phyloP scores from a whole-genome alignment of 495 filamentous ascomycete species.

The Hypoxylon rickii region DNA sequence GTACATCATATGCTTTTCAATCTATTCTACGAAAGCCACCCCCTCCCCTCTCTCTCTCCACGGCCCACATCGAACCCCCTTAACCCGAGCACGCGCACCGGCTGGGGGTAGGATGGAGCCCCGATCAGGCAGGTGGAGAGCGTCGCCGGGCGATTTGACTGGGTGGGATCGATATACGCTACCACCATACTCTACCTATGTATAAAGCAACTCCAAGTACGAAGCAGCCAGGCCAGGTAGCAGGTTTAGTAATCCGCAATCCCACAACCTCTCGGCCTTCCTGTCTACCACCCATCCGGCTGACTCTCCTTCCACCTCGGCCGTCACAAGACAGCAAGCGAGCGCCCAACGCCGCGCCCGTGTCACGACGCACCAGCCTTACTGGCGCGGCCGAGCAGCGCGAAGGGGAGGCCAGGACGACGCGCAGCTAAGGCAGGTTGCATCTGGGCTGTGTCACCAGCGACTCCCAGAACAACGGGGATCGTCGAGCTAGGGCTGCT shows the following conservation, averaged over 20 bases:
- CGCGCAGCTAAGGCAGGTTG: not conserved
- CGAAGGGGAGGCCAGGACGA: not conserved
- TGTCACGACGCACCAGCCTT: constrained; percentile 27
- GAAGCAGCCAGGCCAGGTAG: too few species aligned
- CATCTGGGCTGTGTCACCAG: constrained; percentile 17
- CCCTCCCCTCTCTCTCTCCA: not conserved
- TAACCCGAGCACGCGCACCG: constrained; percentile 19
- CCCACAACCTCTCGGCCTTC: not conserved
- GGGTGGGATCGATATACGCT: constrained; percentile 1
- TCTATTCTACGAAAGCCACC: too few species aligned
- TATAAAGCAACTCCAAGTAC: too few species aligned
- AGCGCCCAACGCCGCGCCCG: not conserved
- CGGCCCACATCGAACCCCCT: not conserved
- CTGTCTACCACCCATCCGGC: not conserved
- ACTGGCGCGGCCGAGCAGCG: constrained; percentile 9
- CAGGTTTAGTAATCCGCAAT: too few species aligned
- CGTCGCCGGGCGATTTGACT: constrained; percentile 18
- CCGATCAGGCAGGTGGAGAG: constrained; percentile 32
- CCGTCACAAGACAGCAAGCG: not conserved
- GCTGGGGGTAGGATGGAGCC: not conserved
- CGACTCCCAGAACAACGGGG: not conserved
- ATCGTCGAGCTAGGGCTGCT: constrained; percentile 1
- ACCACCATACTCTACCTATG: not conserved
- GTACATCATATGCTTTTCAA: too few species aligned
- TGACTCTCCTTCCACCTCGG: not conserved